phyloP scores from a whole-genome alignment of 805 yeast genomes.

The Candida michaelii region DNA sequence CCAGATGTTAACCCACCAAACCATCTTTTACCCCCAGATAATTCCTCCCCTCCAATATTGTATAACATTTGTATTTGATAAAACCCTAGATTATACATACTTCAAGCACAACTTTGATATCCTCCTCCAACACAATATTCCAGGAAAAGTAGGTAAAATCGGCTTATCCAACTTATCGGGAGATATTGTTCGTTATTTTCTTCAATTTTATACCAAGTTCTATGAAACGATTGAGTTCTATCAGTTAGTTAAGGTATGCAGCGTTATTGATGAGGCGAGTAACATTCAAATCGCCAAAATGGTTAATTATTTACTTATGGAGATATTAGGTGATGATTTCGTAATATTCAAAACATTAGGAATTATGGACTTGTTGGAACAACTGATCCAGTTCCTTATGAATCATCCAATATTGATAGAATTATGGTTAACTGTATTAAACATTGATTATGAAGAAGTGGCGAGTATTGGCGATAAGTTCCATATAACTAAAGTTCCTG shows the following conservation, averaged over 20 bases:
- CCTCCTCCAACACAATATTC: not conserved
- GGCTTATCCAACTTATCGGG: not conserved
- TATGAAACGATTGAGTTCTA: not conserved
- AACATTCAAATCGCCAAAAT: slow-evolving; percentile 2
- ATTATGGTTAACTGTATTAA: not conserved
- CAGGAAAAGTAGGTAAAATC: not conserved
- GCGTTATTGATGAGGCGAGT: not conserved
- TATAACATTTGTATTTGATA: not conserved
- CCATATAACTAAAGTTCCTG: not conserved
- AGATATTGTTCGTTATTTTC: not conserved
- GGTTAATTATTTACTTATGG: slow-evolving; percentile 2
- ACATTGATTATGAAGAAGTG: not conserved
- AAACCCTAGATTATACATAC: not conserved
- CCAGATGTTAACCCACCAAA: too few species aligned
- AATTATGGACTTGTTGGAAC: not conserved
- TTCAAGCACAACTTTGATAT: slow-evolving; percentile 1
- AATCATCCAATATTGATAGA: not conserved
- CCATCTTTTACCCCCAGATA: too few species aligned
- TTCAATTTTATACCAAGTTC: not conserved
- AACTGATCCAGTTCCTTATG: not conserved
- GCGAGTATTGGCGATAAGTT: not conserved
- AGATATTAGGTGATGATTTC: slow-evolving; percentile 1
- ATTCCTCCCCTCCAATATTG: not conserved
- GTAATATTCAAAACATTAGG: not conserved
- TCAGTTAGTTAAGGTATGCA: not conserved